Conservation (phyloP, 331 rosid species). For the Saraca asoca region DNA sequence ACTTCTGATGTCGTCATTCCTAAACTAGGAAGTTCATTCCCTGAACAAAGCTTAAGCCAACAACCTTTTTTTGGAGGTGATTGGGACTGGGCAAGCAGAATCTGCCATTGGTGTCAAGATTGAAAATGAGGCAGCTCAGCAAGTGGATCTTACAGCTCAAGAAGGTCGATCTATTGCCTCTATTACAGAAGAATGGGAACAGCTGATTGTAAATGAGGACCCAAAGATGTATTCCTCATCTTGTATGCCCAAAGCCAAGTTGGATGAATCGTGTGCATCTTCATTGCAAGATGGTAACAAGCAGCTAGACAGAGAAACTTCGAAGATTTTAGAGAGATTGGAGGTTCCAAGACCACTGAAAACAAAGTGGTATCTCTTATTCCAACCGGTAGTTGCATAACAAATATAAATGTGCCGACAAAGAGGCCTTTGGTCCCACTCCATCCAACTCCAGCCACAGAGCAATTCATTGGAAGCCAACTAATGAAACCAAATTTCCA, state of each 20-base stretch:
- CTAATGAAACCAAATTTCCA: conserved; percentile 54
- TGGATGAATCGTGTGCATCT: conserved; percentile 42
- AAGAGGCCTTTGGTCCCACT: conserved; percentile 52
- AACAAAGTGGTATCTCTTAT: conserved; percentile 45
- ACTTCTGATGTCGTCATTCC: conserved; percentile 36
- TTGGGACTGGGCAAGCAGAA: conserved; percentile 33
- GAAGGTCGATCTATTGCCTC: conserved; percentile 50
- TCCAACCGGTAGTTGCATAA: conserved; percentile 38
- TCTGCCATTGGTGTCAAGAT: conserved; percentile 31
- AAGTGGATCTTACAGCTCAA: conserved; percentile 34
- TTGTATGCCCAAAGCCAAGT: conserved; percentile 44
- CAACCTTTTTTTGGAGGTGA: conserved; percentile 39
- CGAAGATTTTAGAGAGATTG: conserved; percentile 79
- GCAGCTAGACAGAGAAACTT: conserved; percentile 59
- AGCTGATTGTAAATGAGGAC: conserved; percentile 61
- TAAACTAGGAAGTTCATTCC: conserved; percentile 40
- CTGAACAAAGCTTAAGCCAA: conserved; percentile 42
- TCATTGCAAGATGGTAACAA: conserved; percentile 45
- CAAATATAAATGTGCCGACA: conserved; percentile 34
- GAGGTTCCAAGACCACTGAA: conserved; percentile 71
- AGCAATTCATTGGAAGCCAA: conserved; percentile 44
- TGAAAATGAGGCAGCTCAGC: conserved; percentile 26
- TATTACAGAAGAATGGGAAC: conserved; percentile 77
- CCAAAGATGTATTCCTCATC: conserved; percentile 51
- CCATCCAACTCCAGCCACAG: conserved; percentile 43